Conservation (phyloP, 306 rosid species). For the Fragaria iinumae region DNA sequence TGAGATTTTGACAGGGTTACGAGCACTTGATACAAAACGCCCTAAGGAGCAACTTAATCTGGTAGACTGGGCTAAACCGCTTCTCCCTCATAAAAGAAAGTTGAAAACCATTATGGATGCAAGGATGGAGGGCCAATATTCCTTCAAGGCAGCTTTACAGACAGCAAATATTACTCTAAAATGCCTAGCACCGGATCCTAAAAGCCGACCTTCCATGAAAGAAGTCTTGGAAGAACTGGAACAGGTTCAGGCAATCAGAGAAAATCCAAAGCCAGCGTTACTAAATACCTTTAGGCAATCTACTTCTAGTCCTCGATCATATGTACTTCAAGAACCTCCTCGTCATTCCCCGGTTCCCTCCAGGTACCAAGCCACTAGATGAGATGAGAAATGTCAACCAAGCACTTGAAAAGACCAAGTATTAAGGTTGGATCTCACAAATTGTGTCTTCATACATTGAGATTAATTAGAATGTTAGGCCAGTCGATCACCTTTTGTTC, state of each 20-base stretch:
- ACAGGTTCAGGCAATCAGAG: conserved; percentile 41
- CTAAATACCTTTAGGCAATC: not conserved
- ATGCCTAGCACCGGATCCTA: conserved; percentile 60
- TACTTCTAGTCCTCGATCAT: conserved; percentile 5
- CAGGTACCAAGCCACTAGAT: conserved; percentile 23
- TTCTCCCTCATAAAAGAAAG: conserved; percentile 40
- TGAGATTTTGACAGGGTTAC: conserved; percentile 70
- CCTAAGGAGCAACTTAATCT: conserved; percentile 50
- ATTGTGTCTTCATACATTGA: conserved; percentile 9
- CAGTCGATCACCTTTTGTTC: conserved; percentile 6
- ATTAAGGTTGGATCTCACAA: not conserved
- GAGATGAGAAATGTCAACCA: conserved; percentile 3
- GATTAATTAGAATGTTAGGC: conserved; percentile 1
- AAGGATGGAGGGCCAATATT: conserved; percentile 64
- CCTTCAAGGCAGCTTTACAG: conserved; percentile 47
- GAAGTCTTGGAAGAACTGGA: conserved; percentile 65
- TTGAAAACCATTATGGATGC: conserved; percentile 53
- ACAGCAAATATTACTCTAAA: conserved; percentile 54
- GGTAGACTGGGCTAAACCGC: conserved; percentile 71
- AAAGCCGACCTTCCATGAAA: conserved; percentile 72
- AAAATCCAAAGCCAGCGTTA: conserved; percentile 28
- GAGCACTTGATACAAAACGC: conserved; percentile 52
- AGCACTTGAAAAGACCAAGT: not conserved
- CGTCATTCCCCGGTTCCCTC: conserved; percentile 1
- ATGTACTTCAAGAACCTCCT: conserved; percentile 9